Evolutionary conservation across 1,284 basidiomycete species (phyloP), one percentile per base, ranked within the genome.

Genomic region (Neonothopanus nambi): DNA sequence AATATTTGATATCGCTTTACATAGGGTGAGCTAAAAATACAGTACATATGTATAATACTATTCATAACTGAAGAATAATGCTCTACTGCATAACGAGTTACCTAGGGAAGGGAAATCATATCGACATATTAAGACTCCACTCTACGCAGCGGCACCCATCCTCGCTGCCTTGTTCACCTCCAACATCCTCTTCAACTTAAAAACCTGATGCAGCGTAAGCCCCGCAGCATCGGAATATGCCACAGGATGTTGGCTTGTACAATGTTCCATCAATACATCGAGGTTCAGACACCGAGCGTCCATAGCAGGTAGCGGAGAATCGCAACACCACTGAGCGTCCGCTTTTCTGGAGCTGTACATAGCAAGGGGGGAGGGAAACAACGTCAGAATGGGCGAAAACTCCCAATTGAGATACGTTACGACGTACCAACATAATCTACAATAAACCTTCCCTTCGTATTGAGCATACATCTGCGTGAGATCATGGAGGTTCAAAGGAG

Each of bases 191-290:
- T 47, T 44, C 15, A 53, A 17, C 13, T 30, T 36, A 24, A 47
- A 47, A 11, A 53, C 51, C 21, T 53, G 51, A 3, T 53, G n/a
- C 5, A 53, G 38, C n/a, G 51, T 41, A 38, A 53, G 30, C 21
- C 51, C 51, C 15, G 45, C 36, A 23, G 41, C 38, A 33, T 53
- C 37, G 5, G 44, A 47, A 15, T 47, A 47, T 15, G 45, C 45
- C 17, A 40, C 45, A 2, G 51, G 51, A 41, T 53, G 51, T 38
- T 46, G 28, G 9, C 36, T 39, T 8, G 51, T 53, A 38, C 51
- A 53, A 26, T 53, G 51, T 9, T 47, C 28, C 38, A 53, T 41
- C 17, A 53, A 36, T 15, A 47, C 26, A 36, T 53, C 51, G 37
- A 53, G 39, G 23, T 53, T 39, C 13, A 37, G 41, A 26, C 24